Conservation (phyloP, 1,284 basidiomycete species). For the Ganoderma lucidum region DNA sequence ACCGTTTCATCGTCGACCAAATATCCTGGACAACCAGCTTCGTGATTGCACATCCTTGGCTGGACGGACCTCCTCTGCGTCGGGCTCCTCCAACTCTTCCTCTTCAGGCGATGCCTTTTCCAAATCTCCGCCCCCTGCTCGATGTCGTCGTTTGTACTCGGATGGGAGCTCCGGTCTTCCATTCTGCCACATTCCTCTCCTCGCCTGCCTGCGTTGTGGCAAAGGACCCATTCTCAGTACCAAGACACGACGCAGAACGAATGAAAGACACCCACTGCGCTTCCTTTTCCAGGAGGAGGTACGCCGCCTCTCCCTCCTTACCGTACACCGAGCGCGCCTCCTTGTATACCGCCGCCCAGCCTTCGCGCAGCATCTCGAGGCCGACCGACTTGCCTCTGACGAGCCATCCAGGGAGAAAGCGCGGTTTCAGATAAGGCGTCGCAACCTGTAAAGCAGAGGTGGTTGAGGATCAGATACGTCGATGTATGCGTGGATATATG, state of each 20-base stretch:
- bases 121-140: slow-evolving; percentile 1
- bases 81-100: not conserved
- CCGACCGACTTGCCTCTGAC: slow-evolving; percentile 65
- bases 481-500: not conserved
- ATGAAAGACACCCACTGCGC: slow-evolving; percentile 65
- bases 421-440: slow-evolving; percentile 57
- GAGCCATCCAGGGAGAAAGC: slow-evolving; percentile 57
- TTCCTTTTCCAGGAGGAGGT: slow-evolving; percentile 63
- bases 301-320: slow-evolving; percentile 66
- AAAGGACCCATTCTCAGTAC: not conserved
- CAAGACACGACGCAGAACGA: slow-evolving; percentile 5
- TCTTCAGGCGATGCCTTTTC: not conserved
- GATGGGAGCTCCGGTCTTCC: slow-evolving; percentile 62
- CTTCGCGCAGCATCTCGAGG: slow-evolving; percentile 80
- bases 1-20: not conserved
- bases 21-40: slow-evolving; percentile 13
- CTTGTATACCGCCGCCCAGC: slow-evolving; percentile 79
- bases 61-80: not conserved
- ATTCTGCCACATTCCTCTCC: slow-evolving; percentile 77
- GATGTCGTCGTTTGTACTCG: slow-evolving; percentile 79
- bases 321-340: slow-evolving; percentile 85
- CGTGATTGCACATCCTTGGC: too few relatives aligned
- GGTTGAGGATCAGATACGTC: not conserved
- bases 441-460: slow-evolving; percentile 62
- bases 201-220: slow-evolving; percentile 52